Base-by-base conservation (phyloP, 768 basidiomycete species). In the Suillus placidus region DNA sequence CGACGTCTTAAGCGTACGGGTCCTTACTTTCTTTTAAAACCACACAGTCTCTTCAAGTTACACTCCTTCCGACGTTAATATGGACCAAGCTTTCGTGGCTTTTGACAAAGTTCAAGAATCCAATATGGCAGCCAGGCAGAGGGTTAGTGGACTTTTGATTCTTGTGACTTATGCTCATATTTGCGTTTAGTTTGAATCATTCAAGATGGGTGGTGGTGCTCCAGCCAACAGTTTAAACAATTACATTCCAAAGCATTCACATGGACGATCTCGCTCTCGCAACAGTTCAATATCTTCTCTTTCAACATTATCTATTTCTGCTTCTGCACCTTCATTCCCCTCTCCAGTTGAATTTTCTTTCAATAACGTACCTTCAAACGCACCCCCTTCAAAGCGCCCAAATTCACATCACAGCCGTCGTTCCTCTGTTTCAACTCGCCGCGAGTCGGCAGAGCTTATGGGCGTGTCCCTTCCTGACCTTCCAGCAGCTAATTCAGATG, bases 371-470 rank as follows among this genome's bases (percentile, higher is more conserved):
- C 70, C 72, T 71, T 66, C 70, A 54, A 67, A 69, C 26, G 62
- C 66, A 10, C 69, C 71, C 57, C 71, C 70, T 34, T 42, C 84
- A 34, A 90, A 88, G 71, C 90, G 88, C 69, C 76, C 74, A 38
- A 85, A 85, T 65, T 95, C 94, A 0, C 93, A 94, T 70, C 95
- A 96, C 71, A 84, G 87, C 16, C 92, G 95, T 57, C 87, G 87
- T 49, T 94, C 94, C 1, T 94, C 92, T 32, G 93, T 97, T 34
- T 94, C 95, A 12, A 96, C 94, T 47, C 89, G 94, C 67, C 85
- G 84, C 69, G 95, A 97, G 80, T 95, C 93, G 23, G 91, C 93
- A 20, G 95, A 96, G 71, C 81, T 97, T 72, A 95, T 97, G 92
- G 93, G 93, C 34, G 85, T 93, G 14, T 78, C 89, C 30, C 79